These are phyloP conservation scores for Citrus maxima DNA, from an alignment of 345 rosid species.

Conservation along the genomic window DNA sequence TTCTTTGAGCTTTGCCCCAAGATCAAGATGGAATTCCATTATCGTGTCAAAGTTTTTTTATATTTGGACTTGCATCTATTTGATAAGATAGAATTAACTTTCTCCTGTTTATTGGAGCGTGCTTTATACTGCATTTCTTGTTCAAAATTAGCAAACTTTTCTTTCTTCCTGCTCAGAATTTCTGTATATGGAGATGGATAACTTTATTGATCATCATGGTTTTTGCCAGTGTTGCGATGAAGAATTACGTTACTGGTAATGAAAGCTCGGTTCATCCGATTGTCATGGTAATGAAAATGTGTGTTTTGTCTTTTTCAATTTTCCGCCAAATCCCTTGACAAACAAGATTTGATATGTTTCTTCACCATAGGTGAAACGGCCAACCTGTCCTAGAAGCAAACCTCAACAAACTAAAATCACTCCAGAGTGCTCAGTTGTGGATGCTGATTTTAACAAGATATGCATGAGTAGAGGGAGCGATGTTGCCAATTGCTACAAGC, in stretches of 20 bases:
- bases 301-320: not conserved
- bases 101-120: not conserved
- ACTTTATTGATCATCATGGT: constrained; percentile 1
- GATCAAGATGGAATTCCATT: not conserved
- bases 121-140: not conserved
- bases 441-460: constrained; percentile 6
- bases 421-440: not conserved
- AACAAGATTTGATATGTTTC: not conserved
- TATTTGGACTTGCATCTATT: not conserved
- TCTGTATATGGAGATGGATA: not conserved
- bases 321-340: not conserved
- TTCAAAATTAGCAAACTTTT: not conserved
- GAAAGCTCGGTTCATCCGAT: not conserved
- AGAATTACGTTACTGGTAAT: not conserved
- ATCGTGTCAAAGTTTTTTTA: not conserved
- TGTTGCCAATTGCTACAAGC: constrained; percentile 15
- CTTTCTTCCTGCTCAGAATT: not conserved
- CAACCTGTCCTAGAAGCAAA: not conserved
- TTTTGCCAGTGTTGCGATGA: constrained; percentile 2
- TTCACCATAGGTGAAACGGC: constrained; percentile 1
- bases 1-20: not conserved
- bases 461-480: not conserved
- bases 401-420: not conserved
- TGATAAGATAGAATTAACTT: too few species aligned
- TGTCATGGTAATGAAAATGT: not conserved